Conservation (phyloP, 139 green algal genomes). For the Tetraselmis striata region DNA sequence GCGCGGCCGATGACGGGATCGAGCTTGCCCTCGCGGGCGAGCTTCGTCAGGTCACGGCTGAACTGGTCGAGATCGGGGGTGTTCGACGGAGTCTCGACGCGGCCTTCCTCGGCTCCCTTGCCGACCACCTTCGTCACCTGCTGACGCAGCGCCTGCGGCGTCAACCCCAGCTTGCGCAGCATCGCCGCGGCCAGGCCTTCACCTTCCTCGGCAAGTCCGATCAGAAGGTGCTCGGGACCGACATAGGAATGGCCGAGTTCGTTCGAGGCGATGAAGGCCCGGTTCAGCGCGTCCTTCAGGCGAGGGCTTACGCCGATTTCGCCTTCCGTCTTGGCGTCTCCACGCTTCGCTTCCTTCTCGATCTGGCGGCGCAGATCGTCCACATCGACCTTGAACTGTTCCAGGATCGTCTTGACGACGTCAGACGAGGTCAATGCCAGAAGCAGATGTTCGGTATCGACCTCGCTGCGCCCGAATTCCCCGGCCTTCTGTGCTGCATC, state of each 20-base stretch:
- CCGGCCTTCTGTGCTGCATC: too few relatives aligned
- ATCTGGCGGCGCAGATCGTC: too few relatives aligned
- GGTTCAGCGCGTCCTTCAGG: too few relatives aligned
- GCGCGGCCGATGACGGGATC: slow-evolving; percentile 92
- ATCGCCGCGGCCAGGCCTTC: background rate
- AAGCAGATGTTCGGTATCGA: too few relatives aligned
- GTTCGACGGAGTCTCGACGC: slow-evolving; percentile 11
- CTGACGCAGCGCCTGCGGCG: background rate
- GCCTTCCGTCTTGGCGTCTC: too few relatives aligned
- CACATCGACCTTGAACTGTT: too few relatives aligned
- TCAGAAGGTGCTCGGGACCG: slow-evolving; percentile 6
- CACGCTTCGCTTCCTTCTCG: too few relatives aligned
- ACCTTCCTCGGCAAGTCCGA: slow-evolving; percentile 11
- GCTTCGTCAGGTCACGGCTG: slow-evolving; percentile 94
- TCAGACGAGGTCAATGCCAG: too few relatives aligned
- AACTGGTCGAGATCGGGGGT: slow-evolving; percentile 98
- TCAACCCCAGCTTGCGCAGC: background rate
- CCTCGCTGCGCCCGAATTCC: too few relatives aligned
- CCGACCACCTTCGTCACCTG: background rate
- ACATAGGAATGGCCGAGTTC: background rate
- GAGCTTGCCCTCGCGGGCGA: slow-evolving; percentile 94
- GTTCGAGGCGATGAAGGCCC: too few relatives aligned
- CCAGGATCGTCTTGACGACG: too few relatives aligned
- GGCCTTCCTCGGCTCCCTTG: background rate
- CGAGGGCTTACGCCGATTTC: too few relatives aligned